These are phyloP conservation scores for Mesembryanthemum crystallinum DNA, from an alignment of 148 eudicot genomes.

Conservation along the genomic window DNA sequence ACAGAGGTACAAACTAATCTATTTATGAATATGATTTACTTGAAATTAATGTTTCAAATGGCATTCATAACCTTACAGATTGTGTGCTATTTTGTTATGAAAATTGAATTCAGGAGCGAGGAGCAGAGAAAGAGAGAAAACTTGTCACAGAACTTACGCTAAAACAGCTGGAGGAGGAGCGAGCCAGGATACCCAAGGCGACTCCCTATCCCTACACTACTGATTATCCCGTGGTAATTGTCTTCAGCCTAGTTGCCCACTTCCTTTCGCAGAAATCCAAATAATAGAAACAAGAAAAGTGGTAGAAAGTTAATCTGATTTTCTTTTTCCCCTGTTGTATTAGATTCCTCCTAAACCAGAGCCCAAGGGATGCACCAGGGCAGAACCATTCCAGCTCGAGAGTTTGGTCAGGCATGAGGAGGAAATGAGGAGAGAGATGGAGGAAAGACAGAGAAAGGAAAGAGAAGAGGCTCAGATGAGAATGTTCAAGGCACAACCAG, in stretches of 20 bases:
- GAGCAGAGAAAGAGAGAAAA: conserved; percentile 73
- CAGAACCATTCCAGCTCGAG: conserved; percentile 84
- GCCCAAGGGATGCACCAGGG: conserved; percentile 77
- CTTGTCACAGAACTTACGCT: conserved; percentile 57
- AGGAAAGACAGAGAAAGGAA: conserved; percentile 69
- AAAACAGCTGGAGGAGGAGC: conserved; percentile 78
- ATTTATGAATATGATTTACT: too few species aligned
- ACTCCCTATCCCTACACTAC: conserved; percentile 91
- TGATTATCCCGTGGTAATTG: conserved; percentile 87
- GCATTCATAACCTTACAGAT: neutral
- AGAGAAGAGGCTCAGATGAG: conserved; percentile 80
- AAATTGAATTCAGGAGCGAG: conserved; percentile 61
- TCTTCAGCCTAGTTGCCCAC: neutral
- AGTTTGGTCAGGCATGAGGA: conserved; percentile 83
- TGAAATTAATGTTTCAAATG: conserved; percentile 1
- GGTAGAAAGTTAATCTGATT: neutral
- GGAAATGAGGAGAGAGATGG: conserved; percentile 82
- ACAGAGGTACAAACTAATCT: conserved; percentile 98
- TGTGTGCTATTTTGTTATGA: neutral
- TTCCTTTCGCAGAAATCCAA: neutral
- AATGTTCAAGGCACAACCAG: conserved; percentile 80
- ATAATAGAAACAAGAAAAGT: neutral
- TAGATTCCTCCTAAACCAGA: conserved; percentile 94
- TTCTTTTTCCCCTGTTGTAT: neutral
- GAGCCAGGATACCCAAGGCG: conserved; percentile 80